These are phyloP conservation scores for Melaleuca alternifolia DNA, from an alignment of 345 rosid genomes.

Conservation along the genomic window DNA sequence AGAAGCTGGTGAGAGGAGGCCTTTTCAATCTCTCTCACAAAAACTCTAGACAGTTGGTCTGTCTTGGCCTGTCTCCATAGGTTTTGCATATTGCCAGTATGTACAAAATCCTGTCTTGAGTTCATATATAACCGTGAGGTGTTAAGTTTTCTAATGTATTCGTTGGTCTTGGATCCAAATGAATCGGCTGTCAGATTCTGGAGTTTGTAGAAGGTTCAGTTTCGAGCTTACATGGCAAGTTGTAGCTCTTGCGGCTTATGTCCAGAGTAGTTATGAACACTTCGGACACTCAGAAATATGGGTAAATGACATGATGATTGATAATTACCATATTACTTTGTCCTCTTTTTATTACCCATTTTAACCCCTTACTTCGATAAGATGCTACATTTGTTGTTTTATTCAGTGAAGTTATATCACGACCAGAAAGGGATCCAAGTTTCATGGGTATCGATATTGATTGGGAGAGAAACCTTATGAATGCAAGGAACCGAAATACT, in stretches of 20 bases:
- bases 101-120: neutral
- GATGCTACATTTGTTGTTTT: neutral
- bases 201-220: neutral
- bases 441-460: neutral
- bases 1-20: neutral
- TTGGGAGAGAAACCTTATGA: neutral
- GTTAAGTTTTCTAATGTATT: neutral
- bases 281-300: neutral
- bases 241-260: neutral
- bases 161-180: neutral
- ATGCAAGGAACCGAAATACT: neutral
- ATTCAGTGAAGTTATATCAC: neutral
- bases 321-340: neutral
- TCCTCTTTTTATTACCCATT: neutral
- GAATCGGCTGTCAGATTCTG: neutral
- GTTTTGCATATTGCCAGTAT: neutral
- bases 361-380: neutral
- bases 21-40: neutral
- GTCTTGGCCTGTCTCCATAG: neutral
- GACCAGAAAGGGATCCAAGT: neutral
- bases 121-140: neutral
- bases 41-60: neutral
- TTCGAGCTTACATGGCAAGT: neutral
- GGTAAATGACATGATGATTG: neutral
- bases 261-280: neutral